These are phyloP conservation scores for Pleurotus giganteus DNA, from an alignment of 768 basidiomycete genomes.

Conservation along the genomic window DNA sequence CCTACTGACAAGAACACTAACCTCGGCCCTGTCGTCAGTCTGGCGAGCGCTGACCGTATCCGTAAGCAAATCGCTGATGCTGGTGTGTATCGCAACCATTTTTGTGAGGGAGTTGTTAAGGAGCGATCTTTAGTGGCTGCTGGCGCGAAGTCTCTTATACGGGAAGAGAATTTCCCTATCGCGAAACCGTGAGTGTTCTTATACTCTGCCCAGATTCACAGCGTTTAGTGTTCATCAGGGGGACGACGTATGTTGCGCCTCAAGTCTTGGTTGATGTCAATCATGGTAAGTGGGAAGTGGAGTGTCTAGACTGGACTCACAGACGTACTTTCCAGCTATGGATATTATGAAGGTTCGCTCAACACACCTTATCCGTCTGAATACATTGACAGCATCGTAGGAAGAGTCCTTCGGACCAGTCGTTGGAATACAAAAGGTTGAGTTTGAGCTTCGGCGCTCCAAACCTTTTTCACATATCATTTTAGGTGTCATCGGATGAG, in stretches of 20 bases:
- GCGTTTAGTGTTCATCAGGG: conserved; percentile 37
- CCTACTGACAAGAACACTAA: conserved; percentile 73
- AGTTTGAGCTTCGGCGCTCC: too few relatives aligned
- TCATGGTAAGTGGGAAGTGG: conserved; percentile 59
- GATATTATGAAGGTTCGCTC: conserved; percentile 75
- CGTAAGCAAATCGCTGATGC: conserved; percentile 87
- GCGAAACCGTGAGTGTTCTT: conserved; percentile 59
- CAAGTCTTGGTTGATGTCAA: conserved; percentile 88
- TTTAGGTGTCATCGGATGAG: conserved; percentile 75
- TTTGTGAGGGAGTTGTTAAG: neutral
- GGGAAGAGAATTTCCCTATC: conserved; percentile 60
- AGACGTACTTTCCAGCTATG: conserved; percentile 56
- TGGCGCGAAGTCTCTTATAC: conserved; percentile 78
- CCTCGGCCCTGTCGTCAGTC: conserved; percentile 90
- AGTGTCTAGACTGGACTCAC: conserved; percentile 8
- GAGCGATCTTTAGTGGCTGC: conserved; percentile 48
- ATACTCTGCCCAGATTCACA: neutral
- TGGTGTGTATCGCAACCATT: conserved; percentile 37
- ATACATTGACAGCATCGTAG: conserved; percentile 28
- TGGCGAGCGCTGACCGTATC: conserved; percentile 83
- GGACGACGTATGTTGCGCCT: conserved; percentile 85
- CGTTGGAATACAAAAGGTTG: conserved; percentile 93
- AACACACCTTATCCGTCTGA: neutral
- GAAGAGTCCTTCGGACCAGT: conserved; percentile 94
- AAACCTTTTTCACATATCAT: neutral